Base-by-base conservation (phyloP, 179 eudicot species). In the Spinacia oleracea region DNA sequence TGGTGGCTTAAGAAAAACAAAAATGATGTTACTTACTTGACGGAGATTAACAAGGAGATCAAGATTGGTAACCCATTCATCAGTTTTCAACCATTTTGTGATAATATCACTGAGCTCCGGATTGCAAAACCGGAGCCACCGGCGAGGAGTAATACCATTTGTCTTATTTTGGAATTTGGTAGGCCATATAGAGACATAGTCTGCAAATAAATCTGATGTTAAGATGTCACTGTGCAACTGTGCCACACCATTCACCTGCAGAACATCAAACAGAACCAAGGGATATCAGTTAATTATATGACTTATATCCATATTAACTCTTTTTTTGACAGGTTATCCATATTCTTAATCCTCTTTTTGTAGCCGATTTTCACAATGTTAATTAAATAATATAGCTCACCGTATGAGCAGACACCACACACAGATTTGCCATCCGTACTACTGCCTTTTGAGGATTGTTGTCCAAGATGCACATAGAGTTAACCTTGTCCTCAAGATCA, bases 161-260 rank as follows among this genome's bases (percentile, higher is more conserved):
- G 99, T 96, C 85, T 96, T 96, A 74, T 96, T 96, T 87, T 96
- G 99, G 84, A 96, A 93, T 84, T 90, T 96, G 81, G 84, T 89
- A 66, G 99, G 99, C 99, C 99, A 96, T 81, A 93, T 83, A 42
- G 97, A 91, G 70, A 93, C 98, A 83, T 93, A 96, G 83, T 96
- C 97, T 72, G 94, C 92, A 90, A 96, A 96, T 58, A 96, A 84
- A 81, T 96, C 99, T 60, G 93, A 67, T 81, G 83, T 93, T 63
- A 96, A 87, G 79, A 96, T 96, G 89, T 96, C 98, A 87, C 99
- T 96, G 85, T 96, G 99, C 76, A 96, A 80, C 87, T 96, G 96
- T 70, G 99, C 99, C 71, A 96, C 99, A 73, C 99, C 99, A 82
- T 96, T 96, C 72, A 96, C 99, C 99, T 96, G 90, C 81, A 84